Evolutionary conservation across 2,329 filamentous ascomycete species (phyloP), one percentile per base, ranked within the genome.

Genomic region (Fusarium multiceps): DNA sequence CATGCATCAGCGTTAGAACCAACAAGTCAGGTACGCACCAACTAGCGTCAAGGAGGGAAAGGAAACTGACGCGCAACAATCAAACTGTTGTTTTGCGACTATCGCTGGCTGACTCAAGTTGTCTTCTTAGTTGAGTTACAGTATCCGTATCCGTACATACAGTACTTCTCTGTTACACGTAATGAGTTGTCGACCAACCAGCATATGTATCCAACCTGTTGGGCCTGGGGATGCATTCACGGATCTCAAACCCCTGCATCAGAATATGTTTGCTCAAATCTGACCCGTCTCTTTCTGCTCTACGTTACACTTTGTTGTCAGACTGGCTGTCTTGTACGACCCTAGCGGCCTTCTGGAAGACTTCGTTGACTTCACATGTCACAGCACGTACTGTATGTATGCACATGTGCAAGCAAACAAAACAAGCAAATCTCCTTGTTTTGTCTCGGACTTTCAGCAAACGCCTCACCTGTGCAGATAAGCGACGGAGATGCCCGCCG

Each of bases 401-500:
- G 60, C 63, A 67, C 68, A 63, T 50, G 46, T 41, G 43, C 34
- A 37, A n/a, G 30, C 30, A 32, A 32, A 9, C 47, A 37, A 37
- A 32, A 32, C 48, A 50, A 50, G 32, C 48, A 27, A 51, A 40
- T 51, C 25, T 40, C 48, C 23, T 40, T 51, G 48, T 51, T 23
- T 51, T 51, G 48, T 51, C 32, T 51, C 25, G 48, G 20, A 25
- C 14, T 40, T 59, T 50, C 48, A 45, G 49, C 47, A 51, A 66
- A 63, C 66, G 49, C 53, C 62, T 46, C 50, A 70, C 49, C 63
- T 47, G 41, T 72, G 72, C 65, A 74, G 72, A 73, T 74, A 74
- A 74, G 72, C 72, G 72, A 74, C 68, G 68, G 70, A 73, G 72
- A 74, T 74, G 70, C 57, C 71, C 69, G 69, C 27, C 40, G 45